Evolutionary conservation across 2,329 filamentous ascomycete species (phyloP), one percentile per base, ranked within the genome.

Genomic region (Talaromyces sp.): DNA sequence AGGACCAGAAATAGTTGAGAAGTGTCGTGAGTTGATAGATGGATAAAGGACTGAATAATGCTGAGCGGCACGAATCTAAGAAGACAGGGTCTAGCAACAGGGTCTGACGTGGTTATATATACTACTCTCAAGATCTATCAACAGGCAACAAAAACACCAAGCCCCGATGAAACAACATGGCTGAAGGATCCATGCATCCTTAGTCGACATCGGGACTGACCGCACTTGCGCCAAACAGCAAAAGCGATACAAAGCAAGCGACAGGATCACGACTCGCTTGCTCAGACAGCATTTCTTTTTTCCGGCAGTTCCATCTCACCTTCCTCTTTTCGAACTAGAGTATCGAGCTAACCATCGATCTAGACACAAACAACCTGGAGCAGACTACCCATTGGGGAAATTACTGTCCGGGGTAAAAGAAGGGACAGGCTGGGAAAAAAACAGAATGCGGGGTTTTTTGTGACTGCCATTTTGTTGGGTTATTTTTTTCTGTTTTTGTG

Each of bases 311-410:
- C 35, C 56, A 45, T 27, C 14, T 43, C 24, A 31, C 56, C 56
- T 43, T 58, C 56, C 56, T 9, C n/a, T 59, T 59, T 59, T 59
- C 22, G 37, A 59, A 16, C 56, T 59, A 59, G 37, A 59, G 13
- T n/a, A 31, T 41, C n/a, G 37, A 16, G 16, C 56, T 58, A 58
- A 31, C 56, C 56, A n/a, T 45, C 39, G 7, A 45, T 59, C 56
- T 59, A 59, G 56, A 59, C 19, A 59, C 35, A 22, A 59, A 59
- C 31, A 2, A 57, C 39, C 37, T 43, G 56, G 56, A 59, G 37
- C 19, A 41, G 39, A 59, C 37, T 59, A 27, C 56, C 24, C 13
- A 59, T 59, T 45, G 13, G 24, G 56, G 56, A 43, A 59, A 59
- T 37, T 33, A 27, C 56, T 59, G 56, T 59, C 56, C 56, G 56